phyloP scores from a whole-genome alignment of 305 asterid genomes.

The Fraxinus platypoda region DNA sequence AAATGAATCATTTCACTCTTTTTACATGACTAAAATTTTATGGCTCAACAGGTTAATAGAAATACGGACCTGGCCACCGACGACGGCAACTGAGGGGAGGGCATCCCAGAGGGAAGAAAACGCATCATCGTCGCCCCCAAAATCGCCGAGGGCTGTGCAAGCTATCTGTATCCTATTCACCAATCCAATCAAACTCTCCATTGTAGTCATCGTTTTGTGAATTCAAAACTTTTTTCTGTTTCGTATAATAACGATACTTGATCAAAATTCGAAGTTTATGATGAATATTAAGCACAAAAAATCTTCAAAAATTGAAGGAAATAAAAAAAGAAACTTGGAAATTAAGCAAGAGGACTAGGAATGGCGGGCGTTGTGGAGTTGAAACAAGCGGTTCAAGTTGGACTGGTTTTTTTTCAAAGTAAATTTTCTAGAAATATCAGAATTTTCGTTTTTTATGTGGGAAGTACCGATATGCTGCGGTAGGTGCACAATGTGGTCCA shows the following conservation, averaged over 20 bases:
- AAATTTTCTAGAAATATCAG: background rate
- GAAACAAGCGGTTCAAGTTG: slow-evolving; percentile 24
- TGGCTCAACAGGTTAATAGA: background rate
- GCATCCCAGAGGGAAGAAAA: slow-evolving; percentile 96
- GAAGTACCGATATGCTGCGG: slow-evolving; percentile 20
- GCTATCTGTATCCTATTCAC: slow-evolving; percentile 91
- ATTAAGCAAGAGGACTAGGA: slow-evolving; percentile 25
- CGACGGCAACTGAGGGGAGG: slow-evolving; percentile 93
- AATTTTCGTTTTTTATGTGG: background rate
- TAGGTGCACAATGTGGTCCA: slow-evolving; percentile 7
- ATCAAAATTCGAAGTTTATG: slow-evolving; percentile 7
- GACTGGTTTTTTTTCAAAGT: slow-evolving; percentile 33
- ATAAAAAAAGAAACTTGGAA: background rate
- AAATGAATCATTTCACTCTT: background rate
- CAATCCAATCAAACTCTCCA: slow-evolving; percentile 90
- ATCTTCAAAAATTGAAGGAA: background rate
- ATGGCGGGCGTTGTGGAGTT: background rate
- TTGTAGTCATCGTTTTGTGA: slow-evolving; percentile 49
- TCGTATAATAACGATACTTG: background rate
- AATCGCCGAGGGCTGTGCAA: slow-evolving; percentile 87
- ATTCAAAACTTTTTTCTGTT: slow-evolving; percentile 19
- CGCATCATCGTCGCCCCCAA: slow-evolving; percentile 69
- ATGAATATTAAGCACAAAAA: slow-evolving; percentile 7
- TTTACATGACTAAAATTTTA: background rate
- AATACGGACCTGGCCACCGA: slow-evolving; percentile 82